Evolutionary conservation across 768 basidiomycete genomes (phyloP), one percentile per base, ranked within the genome.

Genomic region (Lentinula edodes): DNA sequence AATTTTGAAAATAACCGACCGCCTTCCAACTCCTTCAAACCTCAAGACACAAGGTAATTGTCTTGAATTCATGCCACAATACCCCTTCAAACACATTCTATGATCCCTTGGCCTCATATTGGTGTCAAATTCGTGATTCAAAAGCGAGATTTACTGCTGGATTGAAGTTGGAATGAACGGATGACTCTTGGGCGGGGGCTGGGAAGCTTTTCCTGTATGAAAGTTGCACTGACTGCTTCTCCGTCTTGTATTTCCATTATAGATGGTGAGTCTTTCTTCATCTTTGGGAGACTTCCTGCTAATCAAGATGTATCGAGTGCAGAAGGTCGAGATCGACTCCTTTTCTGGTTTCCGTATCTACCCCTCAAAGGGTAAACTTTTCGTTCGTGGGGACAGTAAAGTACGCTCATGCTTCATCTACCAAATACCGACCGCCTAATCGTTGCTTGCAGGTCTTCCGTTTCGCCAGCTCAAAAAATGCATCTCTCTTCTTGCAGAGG

Each of bases 281-380:
- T 38, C 8, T 16, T 48, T 34, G 1, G 45, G n/a, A 6, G 3
- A n/a, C 4, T 35, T 4, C 4, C 28, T 52, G n/a, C 16, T 20
- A 32, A 62, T 63, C 10, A 57, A 48, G 4, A 23, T 16, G 36
- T 12, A 53, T 63, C 20, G 75, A 75, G 75, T 70, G 62, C 62
- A 92, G 91, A 98, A 98, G 88, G 88, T 98, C 83, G 96, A 98
- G 80, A 91, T 94, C 80, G 97, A 98, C 83, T 89, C 89, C 62
- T 98, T 99, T 86, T 96, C 95, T 71, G 92, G 93, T 70, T 94
- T 83, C 86, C 89, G 90, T 72, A 95, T 99, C 83, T 99, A 98
- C 88, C 96, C 96, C 67, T 87, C 87, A 78, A 96, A 90, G 90
- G 96, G 95, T 75, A 91, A 91, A 73, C 85, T 93, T 69, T 95